phyloP scores from a whole-genome alignment of 208 protist genomes.

The Blastocrithidia nonstop region DNA sequence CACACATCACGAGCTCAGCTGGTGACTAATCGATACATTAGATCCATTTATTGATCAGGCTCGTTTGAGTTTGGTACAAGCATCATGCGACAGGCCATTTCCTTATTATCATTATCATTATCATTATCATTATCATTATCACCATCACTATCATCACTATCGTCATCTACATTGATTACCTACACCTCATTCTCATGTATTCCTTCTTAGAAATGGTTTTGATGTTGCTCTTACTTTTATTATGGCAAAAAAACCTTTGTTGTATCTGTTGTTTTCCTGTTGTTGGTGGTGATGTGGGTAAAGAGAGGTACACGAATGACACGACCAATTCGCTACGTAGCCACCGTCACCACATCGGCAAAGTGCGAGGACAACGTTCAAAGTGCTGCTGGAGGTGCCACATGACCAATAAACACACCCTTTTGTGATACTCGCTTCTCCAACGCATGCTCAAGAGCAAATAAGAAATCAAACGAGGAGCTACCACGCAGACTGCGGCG shows the following conservation, averaged over 20 bases:
- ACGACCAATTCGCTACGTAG: constrained; percentile 45
- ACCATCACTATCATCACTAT: constrained; percentile 7
- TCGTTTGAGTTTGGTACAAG: constrained; percentile 41
- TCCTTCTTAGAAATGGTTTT: background rate
- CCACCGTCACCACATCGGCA: constrained; percentile 45
- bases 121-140: constrained; percentile 12
- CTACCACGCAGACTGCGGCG: constrained; percentile 19
- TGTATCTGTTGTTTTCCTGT: background rate
- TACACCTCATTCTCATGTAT: constrained; percentile 2
- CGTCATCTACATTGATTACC: constrained; percentile 15
- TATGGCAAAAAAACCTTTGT: background rate
- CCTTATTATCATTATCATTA: background rate
- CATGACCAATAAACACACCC: background rate
- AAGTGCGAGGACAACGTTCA: constrained; percentile 76
- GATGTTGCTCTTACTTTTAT: background rate
- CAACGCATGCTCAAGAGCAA: constrained; percentile 31
- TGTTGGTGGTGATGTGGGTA: background rate
- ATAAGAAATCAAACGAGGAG: constrained; percentile 37
- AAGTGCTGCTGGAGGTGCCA: constrained; percentile 25
- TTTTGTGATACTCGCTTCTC: constrained; percentile 14
- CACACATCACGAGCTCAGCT: constrained; percentile 31
- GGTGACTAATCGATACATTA: constrained; percentile 21
- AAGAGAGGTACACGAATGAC: constrained; percentile 3
- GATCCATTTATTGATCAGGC: constrained; percentile 37
- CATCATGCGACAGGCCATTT: constrained; percentile 2